Evolutionary conservation across 768 basidiomycete genomes (phyloP).

Genomic region (Exidia glandulosa): DNA sequence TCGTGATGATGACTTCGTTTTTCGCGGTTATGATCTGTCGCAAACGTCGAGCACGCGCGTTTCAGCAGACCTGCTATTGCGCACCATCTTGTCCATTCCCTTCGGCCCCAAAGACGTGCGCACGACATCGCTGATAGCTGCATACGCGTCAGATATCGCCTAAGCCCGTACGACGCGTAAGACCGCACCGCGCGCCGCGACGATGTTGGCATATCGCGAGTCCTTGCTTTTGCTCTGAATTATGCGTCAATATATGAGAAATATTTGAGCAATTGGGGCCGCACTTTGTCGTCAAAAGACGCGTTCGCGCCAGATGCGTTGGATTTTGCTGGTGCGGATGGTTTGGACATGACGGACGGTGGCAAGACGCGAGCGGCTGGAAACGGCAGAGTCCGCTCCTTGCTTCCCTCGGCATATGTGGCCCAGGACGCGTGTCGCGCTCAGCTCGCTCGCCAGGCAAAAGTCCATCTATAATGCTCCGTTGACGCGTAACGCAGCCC

Average conservation of each 20-base stretch:
- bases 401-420: no score
- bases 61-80: not conserved
- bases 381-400: no score
- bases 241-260: conserved; percentile 4
- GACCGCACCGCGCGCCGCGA: conserved; percentile 92
- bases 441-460: no score
- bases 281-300: conserved; percentile 79
- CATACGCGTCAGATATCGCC: not conserved
- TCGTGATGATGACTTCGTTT: conserved; percentile 95
- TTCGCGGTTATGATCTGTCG: conserved; percentile 86
- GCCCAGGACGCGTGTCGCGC: no score
- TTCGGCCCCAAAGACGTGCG: conserved; percentile 91
- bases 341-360: conserved; percentile 12
- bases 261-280: conserved; percentile 1
- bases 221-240: conserved; percentile 94
- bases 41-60: not conserved
- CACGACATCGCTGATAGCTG: conserved; percentile 96
- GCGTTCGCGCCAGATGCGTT: conserved; percentile 51
- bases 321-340: conserved; percentile 10
- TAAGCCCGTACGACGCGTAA: not conserved
- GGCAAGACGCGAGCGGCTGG: no score
- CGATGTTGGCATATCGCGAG: conserved; percentile 92
- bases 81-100: conserved; percentile 99
- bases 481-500: not conserved
- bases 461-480: no score